Evolutionary conservation across 768 basidiomycete species (phyloP).

Genomic region (Mrakia frigida): DNA sequence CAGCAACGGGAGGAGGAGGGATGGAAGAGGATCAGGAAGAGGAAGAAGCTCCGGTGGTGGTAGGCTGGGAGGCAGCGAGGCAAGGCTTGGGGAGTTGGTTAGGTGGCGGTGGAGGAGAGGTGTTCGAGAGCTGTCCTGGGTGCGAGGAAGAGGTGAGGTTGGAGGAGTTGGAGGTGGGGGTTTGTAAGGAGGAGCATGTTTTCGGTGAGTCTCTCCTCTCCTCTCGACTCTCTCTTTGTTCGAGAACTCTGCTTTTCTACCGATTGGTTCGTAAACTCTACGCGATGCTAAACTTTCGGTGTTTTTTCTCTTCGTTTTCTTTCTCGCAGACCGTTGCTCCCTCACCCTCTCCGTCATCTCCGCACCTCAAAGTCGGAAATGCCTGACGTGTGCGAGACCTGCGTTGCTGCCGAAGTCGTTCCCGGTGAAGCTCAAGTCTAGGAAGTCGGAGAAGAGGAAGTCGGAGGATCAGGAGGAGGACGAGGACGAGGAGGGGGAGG

Average conservation of each 20-base stretch:
- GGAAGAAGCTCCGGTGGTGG: neutral
- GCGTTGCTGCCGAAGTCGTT: neutral
- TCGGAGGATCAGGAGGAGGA: neutral
- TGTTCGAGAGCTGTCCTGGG: neutral
- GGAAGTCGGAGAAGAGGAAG: neutral
- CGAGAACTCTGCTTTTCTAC: too few relatives aligned
- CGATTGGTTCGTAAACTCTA: too few relatives aligned
- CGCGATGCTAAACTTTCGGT: neutral
- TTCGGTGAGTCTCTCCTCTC: neutral
- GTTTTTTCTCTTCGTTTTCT: neutral
- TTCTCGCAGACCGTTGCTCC: neutral
- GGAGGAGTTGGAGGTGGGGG: neutral
- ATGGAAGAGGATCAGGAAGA: too few relatives aligned
- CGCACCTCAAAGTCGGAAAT: neutral
- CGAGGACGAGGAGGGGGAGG: neutral
- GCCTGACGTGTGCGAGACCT: neutral
- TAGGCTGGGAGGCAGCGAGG: neutral
- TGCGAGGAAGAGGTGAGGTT: conserved; percentile 8
- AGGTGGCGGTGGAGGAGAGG: neutral
- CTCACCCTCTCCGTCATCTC: neutral
- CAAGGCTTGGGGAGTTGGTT: neutral
- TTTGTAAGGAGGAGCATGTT: conserved; percentile 8
- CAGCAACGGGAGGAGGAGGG: too few relatives aligned
- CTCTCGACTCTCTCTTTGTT: neutral
- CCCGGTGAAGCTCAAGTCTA: neutral